Percentiles rank a stretch among this genome's conserved stretches.
phyloP scores from a whole-genome alignment of 1,139 yeast genomes.

The Blastobotrys apis region DNA sequence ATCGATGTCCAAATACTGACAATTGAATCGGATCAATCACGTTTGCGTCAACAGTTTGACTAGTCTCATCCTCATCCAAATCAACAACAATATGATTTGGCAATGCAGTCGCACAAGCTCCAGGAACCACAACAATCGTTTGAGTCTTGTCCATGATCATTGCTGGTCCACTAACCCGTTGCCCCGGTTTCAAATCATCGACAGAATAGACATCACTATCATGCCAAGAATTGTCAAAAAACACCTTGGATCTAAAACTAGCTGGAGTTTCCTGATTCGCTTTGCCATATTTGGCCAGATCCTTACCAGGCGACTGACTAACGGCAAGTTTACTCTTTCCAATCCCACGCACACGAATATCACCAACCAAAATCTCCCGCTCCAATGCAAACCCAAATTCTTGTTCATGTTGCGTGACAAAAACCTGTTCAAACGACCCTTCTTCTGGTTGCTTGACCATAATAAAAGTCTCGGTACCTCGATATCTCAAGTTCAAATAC shows the following conservation, averaged over 20 bases:
- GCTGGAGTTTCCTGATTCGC: not conserved
- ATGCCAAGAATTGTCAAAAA: constrained; percentile 48
- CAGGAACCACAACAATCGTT: constrained; percentile 75
- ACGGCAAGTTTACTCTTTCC: constrained; percentile 40
- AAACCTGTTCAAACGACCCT: constrained; percentile 37
- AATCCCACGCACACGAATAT: constrained; percentile 67
- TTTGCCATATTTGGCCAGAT: constrained; percentile 15
- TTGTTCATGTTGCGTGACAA: constrained; percentile 50
- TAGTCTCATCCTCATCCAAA: constrained; percentile 22
- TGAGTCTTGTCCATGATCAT: constrained; percentile 83
- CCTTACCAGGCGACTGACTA: constrained; percentile 23
- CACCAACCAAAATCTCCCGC: constrained; percentile 69
- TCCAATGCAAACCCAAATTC: constrained; percentile 70
- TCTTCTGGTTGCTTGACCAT: constrained; percentile 48
- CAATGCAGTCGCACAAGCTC: constrained; percentile 58
- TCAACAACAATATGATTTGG: constrained; percentile 55
- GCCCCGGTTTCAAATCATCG: constrained; percentile 50
- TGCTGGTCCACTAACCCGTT: constrained; percentile 66
- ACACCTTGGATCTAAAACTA: constrained; percentile 36
- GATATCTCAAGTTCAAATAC: constrained; percentile 72
- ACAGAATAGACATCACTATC: constrained; percentile 52
- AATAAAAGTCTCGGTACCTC: constrained; percentile 82
- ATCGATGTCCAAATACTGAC: constrained; percentile 77
- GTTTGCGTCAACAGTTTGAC: constrained; percentile 38
- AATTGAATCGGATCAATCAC: constrained; percentile 62